phyloP scores from a whole-genome alignment of 208 protist genomes.

The Acanthamoeba lugdunensis region DNA sequence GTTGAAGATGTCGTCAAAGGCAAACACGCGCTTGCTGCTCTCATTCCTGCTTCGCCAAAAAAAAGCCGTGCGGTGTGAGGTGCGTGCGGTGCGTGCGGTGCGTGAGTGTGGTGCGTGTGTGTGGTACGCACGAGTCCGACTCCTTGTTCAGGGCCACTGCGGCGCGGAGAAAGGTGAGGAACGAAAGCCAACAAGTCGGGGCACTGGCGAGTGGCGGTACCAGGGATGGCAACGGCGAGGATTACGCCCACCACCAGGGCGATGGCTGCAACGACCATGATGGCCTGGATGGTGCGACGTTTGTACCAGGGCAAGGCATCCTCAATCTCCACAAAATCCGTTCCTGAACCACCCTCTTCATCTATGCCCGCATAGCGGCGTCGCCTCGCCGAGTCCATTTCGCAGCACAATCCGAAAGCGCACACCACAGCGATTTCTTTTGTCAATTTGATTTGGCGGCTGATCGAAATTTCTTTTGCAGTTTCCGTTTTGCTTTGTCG shows the following conservation, averaged over 20 bases:
- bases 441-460: no score
- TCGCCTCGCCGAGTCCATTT: background rate
- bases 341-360: background rate
- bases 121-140: background rate
- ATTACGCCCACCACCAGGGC: background rate
- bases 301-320: background rate
- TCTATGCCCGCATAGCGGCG: background rate
- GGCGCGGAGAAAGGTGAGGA: background rate
- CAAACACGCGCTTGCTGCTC: background rate
- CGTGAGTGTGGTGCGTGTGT: no score
- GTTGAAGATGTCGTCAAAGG: conserved; percentile 51
- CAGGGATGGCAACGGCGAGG: background rate
- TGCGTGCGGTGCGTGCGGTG: no score
- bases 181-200: background rate
- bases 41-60: background rate
- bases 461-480: no score
- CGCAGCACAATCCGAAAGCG: background rate
- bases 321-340: background rate
- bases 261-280: background rate
- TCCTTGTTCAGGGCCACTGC: conserved; percentile 6
- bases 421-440: no score
- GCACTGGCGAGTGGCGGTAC: background rate
- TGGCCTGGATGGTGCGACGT: background rate
- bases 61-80: background rate
- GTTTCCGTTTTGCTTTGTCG: no score